Evolutionary conservation across 2,329 filamentous ascomycete genomes (phyloP).

Genomic region (Aspergillus alliaceus): DNA sequence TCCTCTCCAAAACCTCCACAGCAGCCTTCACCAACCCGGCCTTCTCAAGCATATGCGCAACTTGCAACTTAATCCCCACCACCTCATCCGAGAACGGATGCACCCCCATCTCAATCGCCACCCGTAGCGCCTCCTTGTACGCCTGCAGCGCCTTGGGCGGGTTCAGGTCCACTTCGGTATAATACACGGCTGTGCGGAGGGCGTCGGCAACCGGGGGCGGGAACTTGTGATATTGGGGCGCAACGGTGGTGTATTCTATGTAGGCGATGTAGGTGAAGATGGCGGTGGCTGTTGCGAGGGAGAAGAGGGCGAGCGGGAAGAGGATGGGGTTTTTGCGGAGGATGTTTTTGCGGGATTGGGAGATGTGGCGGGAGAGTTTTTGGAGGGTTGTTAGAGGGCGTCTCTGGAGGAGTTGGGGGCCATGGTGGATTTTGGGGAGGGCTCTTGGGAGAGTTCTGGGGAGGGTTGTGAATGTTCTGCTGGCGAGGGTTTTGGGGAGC

Average conservation of each 20-base stretch:
- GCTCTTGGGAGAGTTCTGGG: not conserved
- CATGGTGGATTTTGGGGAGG: conserved; percentile 4
- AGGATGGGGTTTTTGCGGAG: conserved; percentile 46
- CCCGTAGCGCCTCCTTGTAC: conserved; percentile 75
- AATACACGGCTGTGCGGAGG: conserved; percentile 82
- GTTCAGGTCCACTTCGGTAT: conserved; percentile 74
- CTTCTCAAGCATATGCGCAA: conserved; percentile 77
- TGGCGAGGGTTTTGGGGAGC: not conserved
- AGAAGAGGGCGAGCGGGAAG: conserved; percentile 43
- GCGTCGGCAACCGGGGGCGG: conserved; percentile 52
- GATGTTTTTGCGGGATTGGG: conserved; percentile 38
- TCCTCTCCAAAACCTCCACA: conserved; percentile 74
- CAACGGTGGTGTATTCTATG: conserved; percentile 43
- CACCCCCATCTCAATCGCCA: conserved; percentile 71
- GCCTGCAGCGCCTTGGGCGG: conserved; percentile 76
- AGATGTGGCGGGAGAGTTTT: conserved; percentile 33
- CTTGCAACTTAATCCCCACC: conserved; percentile 80
- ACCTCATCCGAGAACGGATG: conserved; percentile 91
- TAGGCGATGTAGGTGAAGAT: conserved; percentile 44
- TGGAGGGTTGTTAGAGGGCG: conserved; percentile 23
- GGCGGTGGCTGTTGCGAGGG: conserved; percentile 33
- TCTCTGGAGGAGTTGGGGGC: not conserved
- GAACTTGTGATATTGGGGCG: conserved; percentile 44
- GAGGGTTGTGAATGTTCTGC: not conserved
- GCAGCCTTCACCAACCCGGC: conserved; percentile 69